Base-by-base conservation (phyloP, 495 filamentous ascomycete genomes). In the Trichoderma reesei region DNA sequence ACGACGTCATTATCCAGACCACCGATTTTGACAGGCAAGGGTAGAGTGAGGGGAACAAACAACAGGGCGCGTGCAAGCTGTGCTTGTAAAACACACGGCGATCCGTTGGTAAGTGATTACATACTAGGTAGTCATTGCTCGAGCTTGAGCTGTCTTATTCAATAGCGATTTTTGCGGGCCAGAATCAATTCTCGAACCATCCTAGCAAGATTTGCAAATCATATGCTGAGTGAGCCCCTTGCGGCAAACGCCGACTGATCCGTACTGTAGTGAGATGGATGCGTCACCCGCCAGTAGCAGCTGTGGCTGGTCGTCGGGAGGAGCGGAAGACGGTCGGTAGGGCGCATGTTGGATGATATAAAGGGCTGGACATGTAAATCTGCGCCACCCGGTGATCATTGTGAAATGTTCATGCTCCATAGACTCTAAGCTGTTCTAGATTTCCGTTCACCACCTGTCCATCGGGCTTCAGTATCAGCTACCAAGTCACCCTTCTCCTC, bases 261-360 rank as follows among this genome's bases (percentile, higher is more conserved):
- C 51, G 51, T 34, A 56, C 26, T 31, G 51, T 56, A 39, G 38
- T 11, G 38, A 26, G 26, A 26, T 31, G 46, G 18, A 56, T 56
- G 51, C 51, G 51, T 56, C 51, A 56, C 51, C 26, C 20, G 26
- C 48, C 31, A 56, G 51, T n/a, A 56, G 31, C 44, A 34, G 11
- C 31, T 36, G 51, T 56, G 51, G 51, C 51, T 26, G 51, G 51
- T 26, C 9, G 34, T 56, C 51, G 51, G 51, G 51, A 56, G 10
- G 51, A 31, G 51, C 51, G 51, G 51, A 56, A 56, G 51, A 33
- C 51, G 13, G 26, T 56, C 31, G 20, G 51, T 56, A 56, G 31
- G 8, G 51, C 16, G 46, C 44, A 18, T 48, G 18, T 34, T 56
- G 26, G 51, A 56, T 34, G 51, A 31, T 56, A 56, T 56, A 56